Base-by-base conservation (phyloP, 1,139 yeast genomes). In the Geotrichum reessii region DNA sequence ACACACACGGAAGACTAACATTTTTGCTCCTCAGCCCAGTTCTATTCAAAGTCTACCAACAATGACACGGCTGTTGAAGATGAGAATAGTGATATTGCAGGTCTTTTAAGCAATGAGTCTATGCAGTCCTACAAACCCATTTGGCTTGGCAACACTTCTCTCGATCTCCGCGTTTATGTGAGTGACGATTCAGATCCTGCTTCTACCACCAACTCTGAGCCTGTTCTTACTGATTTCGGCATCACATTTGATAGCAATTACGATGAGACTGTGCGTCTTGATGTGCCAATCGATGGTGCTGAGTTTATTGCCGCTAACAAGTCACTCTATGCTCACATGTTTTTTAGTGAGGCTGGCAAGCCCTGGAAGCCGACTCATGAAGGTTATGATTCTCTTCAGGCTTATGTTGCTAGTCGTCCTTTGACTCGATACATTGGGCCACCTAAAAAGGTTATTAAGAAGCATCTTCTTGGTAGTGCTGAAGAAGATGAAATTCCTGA, bases 381-480 rank as follows among this genome's bases (percentile, higher is more conserved):
- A 6, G 58, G 37, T 3, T 65, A 53, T 53, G 61, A 66, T 55
- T 52, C 61, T 21, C 54, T 50, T 31, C 58, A 57, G 33, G 61
- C 62, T 17, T 70, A 67, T 3, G 58, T 62, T 33, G 61, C 64
- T 40, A 56, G 57, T n/a, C 53, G 65, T 44, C 69, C 65, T 50
- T 47, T 72, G 33, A 67, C 67, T 50, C 64, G 65, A 1, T 70
- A 64, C 54, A 47, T 69, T 37, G 69, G 71, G 37, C 65, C 65
- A 61, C 64, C 65, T 55, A 64, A 65, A 53, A 61, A 65, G 47
- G 64, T 63, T 14, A 71, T 68, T 62, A 63, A 69, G 55, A 72
- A 73, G 60, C 69, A 70, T 58, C 62, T 74, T 40, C 66, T 73
- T n/a, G 73, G 72, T 47, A 60, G 54, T 12, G 62, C 57, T n/a